These are phyloP conservation scores for Aureobasidium melanogenum DNA, from an alignment of 2,329 filamentous ascomycete genomes.

Conservation along the genomic window DNA sequence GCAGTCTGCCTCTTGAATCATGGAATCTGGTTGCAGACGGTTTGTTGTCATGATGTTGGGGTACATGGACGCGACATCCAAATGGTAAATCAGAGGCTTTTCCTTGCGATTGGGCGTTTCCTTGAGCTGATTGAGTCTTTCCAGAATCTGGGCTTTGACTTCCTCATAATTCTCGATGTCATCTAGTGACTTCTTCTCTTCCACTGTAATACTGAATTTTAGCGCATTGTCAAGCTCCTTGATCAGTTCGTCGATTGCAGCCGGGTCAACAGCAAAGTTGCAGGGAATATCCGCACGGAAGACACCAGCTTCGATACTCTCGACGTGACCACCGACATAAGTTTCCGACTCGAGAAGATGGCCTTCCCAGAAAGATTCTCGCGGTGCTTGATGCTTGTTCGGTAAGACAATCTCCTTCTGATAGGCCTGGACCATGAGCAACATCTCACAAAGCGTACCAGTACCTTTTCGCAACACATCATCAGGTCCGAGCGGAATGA, in stretches of 20 bases:
- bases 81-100: slow-evolving; percentile 86
- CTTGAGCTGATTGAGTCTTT: slow-evolving; percentile 63
- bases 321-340: slow-evolving; percentile 95
- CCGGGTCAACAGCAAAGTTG: slow-evolving; percentile 83
- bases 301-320: slow-evolving; percentile 97
- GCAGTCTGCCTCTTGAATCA: slow-evolving; percentile 94
- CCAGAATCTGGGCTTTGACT: slow-evolving; percentile 72
- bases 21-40: slow-evolving; percentile 93
- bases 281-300: slow-evolving; percentile 93
- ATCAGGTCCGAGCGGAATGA: slow-evolving; percentile 85
- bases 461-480: slow-evolving; percentile 93
- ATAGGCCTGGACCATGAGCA: slow-evolving; percentile 98
- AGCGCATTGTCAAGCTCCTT: slow-evolving; percentile 79
- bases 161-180: slow-evolving; percentile 44
- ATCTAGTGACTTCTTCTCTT: slow-evolving; percentile 45
- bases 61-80: slow-evolving; percentile 99
- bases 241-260: slow-evolving; percentile 82
- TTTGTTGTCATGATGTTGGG: slow-evolving; percentile 99
- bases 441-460: slow-evolving; percentile 97
- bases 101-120: slow-evolving; percentile 77
- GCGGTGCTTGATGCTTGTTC: slow-evolving; percentile 88
- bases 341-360: slow-evolving; percentile 95
- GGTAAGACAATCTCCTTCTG: slow-evolving; percentile 84
- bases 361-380: slow-evolving; percentile 93
- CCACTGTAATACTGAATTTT: slow-evolving; percentile 60